Base-by-base conservation (phyloP, 1,139 yeast genomes). In the Zygosaccharomyces pseudobailii region DNA sequence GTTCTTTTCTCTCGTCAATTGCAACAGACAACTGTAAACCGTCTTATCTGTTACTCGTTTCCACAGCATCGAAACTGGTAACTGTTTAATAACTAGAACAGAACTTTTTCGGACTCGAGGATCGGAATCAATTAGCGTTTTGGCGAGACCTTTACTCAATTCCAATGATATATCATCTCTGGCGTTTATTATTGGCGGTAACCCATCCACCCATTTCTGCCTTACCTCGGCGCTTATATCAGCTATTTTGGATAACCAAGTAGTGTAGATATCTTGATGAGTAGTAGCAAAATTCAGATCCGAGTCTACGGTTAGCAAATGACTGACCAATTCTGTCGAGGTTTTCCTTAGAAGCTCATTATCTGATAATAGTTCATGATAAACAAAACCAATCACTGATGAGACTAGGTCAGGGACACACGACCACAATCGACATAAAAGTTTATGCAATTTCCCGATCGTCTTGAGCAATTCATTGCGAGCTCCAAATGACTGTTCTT, bases 341-440 rank as follows among this genome's bases (percentile, higher is more conserved):
- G 85, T 65, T 0, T 73, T 65, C 52, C 97, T 75, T 24, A 86
- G 72, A 19, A 72, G 66, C 23, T 78, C 79, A 54, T 84, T 80
- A 41, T 85, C 92, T 0, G 92, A 84, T 53, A 78, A 81, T 44
- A 90, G 69, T 54, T 88, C 95, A 58, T 87, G 92, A 55, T 87
- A 89, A 5, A 89, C 71, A 49, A 87, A 77, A 0, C 95, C 94
- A 73, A 87, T 78, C 0, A 86, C 85, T 0, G 94, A 80, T 3
- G 78, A 75, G 23, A 88, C 69, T 27, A 87, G 69, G 36, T 85
- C 92, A 0, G 97, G 97, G 0, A 82, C 82, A 47, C 78, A 75
- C 53, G 73, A 77, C 96, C 96, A 90, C 4, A 89, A 71, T 53
- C 84, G 84, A 5, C 82, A 71, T 0, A 85, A 72, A 32, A 88